Base-by-base conservation (phyloP, 805 yeast species). In the Yarrowia bubula region DNA sequence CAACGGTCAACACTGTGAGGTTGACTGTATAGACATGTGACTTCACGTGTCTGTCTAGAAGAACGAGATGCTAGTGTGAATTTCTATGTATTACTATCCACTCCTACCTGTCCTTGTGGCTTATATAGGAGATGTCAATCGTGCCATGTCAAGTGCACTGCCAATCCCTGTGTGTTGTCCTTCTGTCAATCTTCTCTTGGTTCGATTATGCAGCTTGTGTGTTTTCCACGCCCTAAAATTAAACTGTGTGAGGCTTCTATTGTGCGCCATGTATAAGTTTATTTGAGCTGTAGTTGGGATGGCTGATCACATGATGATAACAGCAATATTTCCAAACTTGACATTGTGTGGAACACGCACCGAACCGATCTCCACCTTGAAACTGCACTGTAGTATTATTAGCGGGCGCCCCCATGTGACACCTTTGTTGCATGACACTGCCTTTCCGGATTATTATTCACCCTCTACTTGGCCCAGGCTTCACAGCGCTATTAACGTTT, bases 241-340 rank as follows among this genome's bases (percentile, higher is more conserved):
- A 51, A 51, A 51, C 43, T 22, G 43, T 51, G 58, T 37, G n/a
- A 37, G 43, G 35, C 35, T 37, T 51, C 43, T 43, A 51, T 51
- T 37, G 58, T 51, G 43, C 15, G 57, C 31, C 10, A 5, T 50
- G 18, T 47, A 15, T 33, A 32, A 32, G 53, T 22, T 47, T 47
- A 32, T 18, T 32, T 28, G 51, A 35, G 35, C n/a, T 15, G 39
- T 47, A 32, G 38, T 32, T 28, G 51, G 51, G 35, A 28, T 15
- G 39, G 11, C 13, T 8, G 15, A 22, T 22, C 28, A 22, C 28
- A 22, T 22, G 28, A 22, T 22, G 28, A 22, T 22, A 22, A 22
- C 28, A 22, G 28, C 28, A 22, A 22, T 22, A 22, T 22, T 22
- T 22, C 28, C 28, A 22, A 5, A 5, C 28, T n/a, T 22, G 28